A percentile compares a stretch with the other conserved stretches of the same genome.
Conservation (phyloP, 179 eudicot species). For the Amaranthus tricolor region DNA sequence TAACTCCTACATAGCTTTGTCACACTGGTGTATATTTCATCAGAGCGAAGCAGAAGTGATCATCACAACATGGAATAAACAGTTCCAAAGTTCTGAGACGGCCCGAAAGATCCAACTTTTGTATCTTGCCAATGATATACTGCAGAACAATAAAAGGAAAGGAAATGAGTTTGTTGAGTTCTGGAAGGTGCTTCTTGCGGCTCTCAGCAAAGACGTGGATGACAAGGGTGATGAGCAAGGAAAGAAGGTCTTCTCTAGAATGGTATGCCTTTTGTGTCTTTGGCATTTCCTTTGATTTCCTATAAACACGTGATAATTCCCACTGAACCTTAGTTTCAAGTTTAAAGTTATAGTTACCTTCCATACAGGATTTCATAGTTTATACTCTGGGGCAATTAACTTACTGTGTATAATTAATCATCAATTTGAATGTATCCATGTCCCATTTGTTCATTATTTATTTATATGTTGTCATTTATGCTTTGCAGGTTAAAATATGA, state of each 20-base stretch:
- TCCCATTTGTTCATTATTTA: background rate
- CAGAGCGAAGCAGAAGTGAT: slow-evolving; percentile 84
- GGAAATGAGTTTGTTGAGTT: slow-evolving; percentile 97
- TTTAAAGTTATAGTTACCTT: background rate
- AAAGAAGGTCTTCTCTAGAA: slow-evolving; percentile 68
- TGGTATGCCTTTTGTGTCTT: slow-evolving; percentile 50
- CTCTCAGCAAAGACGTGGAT: slow-evolving; percentile 69
- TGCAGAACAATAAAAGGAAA: slow-evolving; percentile 95
- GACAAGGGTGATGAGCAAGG: slow-evolving; percentile 74
- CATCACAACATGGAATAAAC: slow-evolving; percentile 81
- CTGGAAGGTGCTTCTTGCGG: slow-evolving; percentile 95
- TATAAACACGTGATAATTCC: background rate
- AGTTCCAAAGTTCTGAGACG: slow-evolving; percentile 61
- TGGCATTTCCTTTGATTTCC: background rate
- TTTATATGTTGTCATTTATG: background rate
- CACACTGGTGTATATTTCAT: slow-evolving; percentile 98
- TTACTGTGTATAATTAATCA: background rate
- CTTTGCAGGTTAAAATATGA: slow-evolving; percentile 78
- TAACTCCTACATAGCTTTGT: slow-evolving; percentile 67
- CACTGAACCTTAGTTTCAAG: background rate
- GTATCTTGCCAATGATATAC: slow-evolving; percentile 92
- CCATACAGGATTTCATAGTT: background rate
- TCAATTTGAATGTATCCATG: background rate
- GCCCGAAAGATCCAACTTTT: slow-evolving; percentile 74
- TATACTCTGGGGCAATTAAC: background rate